Percentiles rank a stretch among this genome's conserved stretches.
phyloP scores from a whole-genome alignment of 2,329 filamentous ascomycete species.

The Pseudophaeomoniella oleicola region DNA sequence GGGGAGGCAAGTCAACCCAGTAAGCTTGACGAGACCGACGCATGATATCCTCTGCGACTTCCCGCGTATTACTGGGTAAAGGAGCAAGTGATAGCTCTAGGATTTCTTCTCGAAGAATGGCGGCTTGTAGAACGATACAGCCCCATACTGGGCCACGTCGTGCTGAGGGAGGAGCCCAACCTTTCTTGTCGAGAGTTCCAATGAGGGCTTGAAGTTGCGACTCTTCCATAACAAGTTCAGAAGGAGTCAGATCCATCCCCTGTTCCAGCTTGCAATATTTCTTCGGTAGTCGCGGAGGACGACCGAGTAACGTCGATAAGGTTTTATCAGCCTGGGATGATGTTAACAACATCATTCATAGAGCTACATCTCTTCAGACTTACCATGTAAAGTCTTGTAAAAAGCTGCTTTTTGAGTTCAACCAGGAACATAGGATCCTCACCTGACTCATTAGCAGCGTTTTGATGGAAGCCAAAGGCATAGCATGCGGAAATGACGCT shows the following conservation, averaged over 20 bases:
- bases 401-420: neutral
- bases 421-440: neutral
- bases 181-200: slow-evolving; percentile 13
- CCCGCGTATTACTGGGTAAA: neutral
- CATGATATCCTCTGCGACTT: neutral
- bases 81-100: slow-evolving; percentile 14
- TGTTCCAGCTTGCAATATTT: slow-evolving; percentile 26
- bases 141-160: slow-evolving; percentile 8
- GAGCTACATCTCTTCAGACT: no score
- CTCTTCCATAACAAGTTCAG: slow-evolving; percentile 15
- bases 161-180: slow-evolving; percentile 13
- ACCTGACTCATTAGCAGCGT: neutral
- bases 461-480: neutral
- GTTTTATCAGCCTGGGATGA: slow-evolving; percentile 33
- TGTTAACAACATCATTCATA: slow-evolving; percentile 27
- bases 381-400: neutral
- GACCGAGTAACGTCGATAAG: slow-evolving; percentile 34
- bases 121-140: slow-evolving; percentile 11
- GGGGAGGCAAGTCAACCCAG: neutral
- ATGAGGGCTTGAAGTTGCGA: slow-evolving; percentile 13
- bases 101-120: slow-evolving; percentile 19
- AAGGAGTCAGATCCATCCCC: slow-evolving; percentile 18
- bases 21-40: neutral
- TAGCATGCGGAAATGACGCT: neutral
- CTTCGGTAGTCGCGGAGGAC: slow-evolving; percentile 30